phyloP scores from a whole-genome alignment of 768 basidiomycete species.

The Amanita pseudoporphyria region DNA sequence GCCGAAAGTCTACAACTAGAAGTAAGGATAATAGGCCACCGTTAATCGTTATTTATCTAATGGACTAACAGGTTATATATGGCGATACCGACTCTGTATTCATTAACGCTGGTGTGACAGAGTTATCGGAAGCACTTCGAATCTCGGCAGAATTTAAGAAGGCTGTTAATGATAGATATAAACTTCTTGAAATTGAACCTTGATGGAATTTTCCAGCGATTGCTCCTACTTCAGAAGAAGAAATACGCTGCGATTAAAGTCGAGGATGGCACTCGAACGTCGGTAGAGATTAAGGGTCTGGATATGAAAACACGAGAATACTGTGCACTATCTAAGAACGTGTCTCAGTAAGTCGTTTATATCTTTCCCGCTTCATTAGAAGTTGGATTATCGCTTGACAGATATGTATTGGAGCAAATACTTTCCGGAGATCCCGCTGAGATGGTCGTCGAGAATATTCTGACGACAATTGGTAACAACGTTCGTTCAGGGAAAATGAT shows the following conservation, averaged over 20 bases:
- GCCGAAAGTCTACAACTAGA: conserved; percentile 87
- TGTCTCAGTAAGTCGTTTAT: conserved; percentile 66
- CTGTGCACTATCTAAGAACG: conserved; percentile 81
- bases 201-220: conserved; percentile 86
- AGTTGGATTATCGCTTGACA: conserved; percentile 21
- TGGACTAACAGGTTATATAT: conserved; percentile 75
- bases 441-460: conserved; percentile 78
- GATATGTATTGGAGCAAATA: conserved; percentile 84
- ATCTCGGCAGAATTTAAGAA: conserved; percentile 93
- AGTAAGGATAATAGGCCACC: conserved; percentile 35
- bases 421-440: conserved; percentile 89
- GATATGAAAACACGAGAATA: conserved; percentile 99
- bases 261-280: conserved; percentile 69
- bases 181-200: conserved; percentile 94
- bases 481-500: conserved; percentile 70
- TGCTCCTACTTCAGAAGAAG: conserved; percentile 94
- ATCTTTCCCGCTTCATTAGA: not conserved
- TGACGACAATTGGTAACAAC: conserved; percentile 65
- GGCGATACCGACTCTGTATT: conserved; percentile 99
- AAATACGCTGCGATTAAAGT: conserved; percentile 98
- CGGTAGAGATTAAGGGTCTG: conserved; percentile 89
- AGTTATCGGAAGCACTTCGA: conserved; percentile 80
- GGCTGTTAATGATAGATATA: conserved; percentile 92
- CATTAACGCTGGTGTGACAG: conserved; percentile 90
- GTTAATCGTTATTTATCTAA: not conserved